phyloP scores from a whole-genome alignment of 2,329 filamentous ascomycete species.

The Byssochlamys sp. region DNA sequence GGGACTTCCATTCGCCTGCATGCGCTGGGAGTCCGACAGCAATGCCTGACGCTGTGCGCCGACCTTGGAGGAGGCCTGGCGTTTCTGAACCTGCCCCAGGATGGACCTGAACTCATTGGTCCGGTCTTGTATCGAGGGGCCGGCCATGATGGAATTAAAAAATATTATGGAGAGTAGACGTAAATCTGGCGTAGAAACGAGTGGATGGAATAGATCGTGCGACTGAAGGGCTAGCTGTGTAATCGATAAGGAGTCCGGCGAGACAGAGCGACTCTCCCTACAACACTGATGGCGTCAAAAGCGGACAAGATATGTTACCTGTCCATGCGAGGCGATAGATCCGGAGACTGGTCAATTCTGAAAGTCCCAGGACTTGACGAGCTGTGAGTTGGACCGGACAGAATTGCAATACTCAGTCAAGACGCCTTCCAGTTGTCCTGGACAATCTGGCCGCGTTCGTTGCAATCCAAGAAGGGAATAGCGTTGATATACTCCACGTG shows the following conservation, averaged over 20 bases:
- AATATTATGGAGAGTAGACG: not conserved
- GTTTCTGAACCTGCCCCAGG: constrained; percentile 71
- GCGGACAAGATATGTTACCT: not conserved
- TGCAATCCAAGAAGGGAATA: constrained; percentile 1
- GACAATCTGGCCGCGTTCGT: not conserved
- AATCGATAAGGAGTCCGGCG: constrained; percentile 25
- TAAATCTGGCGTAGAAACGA: not conserved
- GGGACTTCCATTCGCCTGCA: constrained; percentile 50
- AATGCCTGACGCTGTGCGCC: constrained; percentile 73
- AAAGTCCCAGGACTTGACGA: not conserved
- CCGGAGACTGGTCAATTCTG: not conserved
- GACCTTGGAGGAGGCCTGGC: constrained; percentile 65
- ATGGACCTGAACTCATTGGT: constrained; percentile 92
- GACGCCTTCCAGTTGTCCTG: not conserved
- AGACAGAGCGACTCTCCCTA: constrained; percentile 9
- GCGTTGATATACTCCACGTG: not conserved
- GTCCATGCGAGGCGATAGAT: not conserved
- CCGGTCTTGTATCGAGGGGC: constrained; percentile 81
- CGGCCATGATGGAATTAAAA: constrained; percentile 37
- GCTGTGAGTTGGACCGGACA: not conserved
- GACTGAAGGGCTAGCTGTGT: not conserved
- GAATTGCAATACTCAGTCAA: not conserved
- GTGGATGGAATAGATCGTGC: not conserved
- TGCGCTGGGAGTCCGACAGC: constrained; percentile 58
- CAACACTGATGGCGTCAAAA: not conserved